Conservation (phyloP, 1,284 basidiomycete genomes). For the Marasmius sp. region DNA sequence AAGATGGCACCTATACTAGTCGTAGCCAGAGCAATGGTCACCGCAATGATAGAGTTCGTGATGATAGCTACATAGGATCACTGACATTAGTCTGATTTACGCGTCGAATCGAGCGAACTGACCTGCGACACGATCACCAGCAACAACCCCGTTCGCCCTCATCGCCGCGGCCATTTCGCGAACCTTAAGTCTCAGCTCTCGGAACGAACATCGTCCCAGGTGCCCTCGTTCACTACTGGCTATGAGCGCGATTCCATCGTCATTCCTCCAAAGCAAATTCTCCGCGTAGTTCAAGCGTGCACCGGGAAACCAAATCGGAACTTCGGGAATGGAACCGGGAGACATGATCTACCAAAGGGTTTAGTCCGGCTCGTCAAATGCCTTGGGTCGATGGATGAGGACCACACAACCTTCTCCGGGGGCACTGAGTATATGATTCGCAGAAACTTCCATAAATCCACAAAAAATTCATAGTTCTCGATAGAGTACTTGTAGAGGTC, state of each 20-base stretch:
- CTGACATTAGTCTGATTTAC: neutral
- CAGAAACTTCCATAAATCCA: conserved; percentile 19
- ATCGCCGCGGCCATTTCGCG: conserved; percentile 56
- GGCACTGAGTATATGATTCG: conserved; percentile 15
- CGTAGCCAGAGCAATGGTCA: conserved; percentile 59
- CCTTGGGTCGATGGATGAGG: too few species aligned
- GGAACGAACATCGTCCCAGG: conserved; percentile 47
- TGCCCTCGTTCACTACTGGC: conserved; percentile 51
- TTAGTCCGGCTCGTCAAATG: neutral
- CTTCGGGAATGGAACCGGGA: conserved; percentile 49
- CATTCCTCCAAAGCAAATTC: conserved; percentile 69
- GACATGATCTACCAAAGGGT: conserved; percentile 33
- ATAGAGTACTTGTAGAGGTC: conserved; percentile 20
- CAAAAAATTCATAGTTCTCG: conserved; percentile 17
- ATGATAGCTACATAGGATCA: conserved; percentile 50
- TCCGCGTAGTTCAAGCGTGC: conserved; percentile 85
- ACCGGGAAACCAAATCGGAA: conserved; percentile 78
- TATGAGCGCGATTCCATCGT: conserved; percentile 58
- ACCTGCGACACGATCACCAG: conserved; percentile 69
- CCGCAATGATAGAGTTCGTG: conserved; percentile 54
- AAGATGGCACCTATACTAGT: conserved; percentile 64
- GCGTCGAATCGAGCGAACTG: conserved; percentile 13
- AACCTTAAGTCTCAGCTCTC: conserved; percentile 52
- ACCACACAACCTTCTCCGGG: conserved; percentile 40
- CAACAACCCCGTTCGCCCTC: conserved; percentile 48